Base-by-base conservation (phyloP, 192 early-diverging fungal genomes). In the Dispira parvispora region DNA sequence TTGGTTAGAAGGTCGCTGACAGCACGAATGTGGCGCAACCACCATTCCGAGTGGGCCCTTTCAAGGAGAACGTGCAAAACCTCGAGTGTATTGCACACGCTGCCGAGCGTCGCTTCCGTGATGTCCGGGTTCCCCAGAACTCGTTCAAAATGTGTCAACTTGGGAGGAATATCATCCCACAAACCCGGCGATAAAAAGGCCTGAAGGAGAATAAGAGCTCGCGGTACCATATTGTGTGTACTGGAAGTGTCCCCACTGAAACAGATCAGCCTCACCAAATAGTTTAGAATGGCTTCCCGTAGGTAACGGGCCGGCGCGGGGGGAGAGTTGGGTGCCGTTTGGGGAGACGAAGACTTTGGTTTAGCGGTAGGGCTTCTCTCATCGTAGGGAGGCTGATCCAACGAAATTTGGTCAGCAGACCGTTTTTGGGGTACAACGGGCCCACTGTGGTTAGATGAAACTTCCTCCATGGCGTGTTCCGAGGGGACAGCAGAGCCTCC, bases 131-230 rank as follows among this genome's bases (percentile, higher is more conserved):
- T 64, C 21, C 76, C 63, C 8, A 84, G 62, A 0, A 78, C 78
- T 32, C 85, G 79, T 57, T 93, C 88, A 54, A 93, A 73, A 63
- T 80, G 73, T 25, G 62, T 52, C 26, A 90, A 73, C 43, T 80
- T 80, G 43, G 88, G 72, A 43, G 80, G 78, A 13, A 84, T 78
- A 62, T 90, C 86, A 11, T 80, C 73, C 90, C 90, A 93, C 13
- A 84, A 65, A 4, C 70, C 73, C n/a, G 78, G 67, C 13, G 68
- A 62, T 45, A 93, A 67, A 46, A 84, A 76, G 45, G 77, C 73
- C 52, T 80, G 77, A 45, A 91, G 68, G 11, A 88, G 52, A n/a
- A 78, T 78, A 5, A 89, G 52, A 12, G 83, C 80, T n/a, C 84
- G 80, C n/a, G 74, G 76, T 9, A 80, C 64, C 26, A 81, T 60